phyloP scores from a whole-genome alignment of 139 green algal species.

The Haematococcus sp. region DNA sequence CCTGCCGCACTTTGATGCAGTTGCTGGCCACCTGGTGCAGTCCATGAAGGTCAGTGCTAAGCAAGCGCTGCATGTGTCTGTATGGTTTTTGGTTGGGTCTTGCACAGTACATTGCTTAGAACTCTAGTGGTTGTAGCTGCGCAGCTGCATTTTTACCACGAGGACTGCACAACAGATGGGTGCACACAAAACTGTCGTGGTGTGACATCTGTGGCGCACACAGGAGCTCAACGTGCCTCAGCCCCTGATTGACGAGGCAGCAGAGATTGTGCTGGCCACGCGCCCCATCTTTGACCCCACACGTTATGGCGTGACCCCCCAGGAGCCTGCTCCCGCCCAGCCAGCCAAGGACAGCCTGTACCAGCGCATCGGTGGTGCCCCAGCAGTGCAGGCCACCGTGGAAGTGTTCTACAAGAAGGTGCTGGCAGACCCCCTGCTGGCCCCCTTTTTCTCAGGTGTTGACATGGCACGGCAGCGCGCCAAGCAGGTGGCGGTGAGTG shows the following conservation, averaged over 20 bases:
- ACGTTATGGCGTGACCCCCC: neutral
- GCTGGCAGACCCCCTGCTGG: neutral
- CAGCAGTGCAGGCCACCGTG: neutral
- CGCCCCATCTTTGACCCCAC: constrained; percentile 6
- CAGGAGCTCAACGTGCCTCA: constrained; percentile 3
- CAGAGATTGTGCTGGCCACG: neutral
- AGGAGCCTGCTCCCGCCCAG: no score
- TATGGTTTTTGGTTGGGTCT: no score
- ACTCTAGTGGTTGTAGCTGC: no score
- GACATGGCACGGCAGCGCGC: neutral
- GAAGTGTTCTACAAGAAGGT: constrained; percentile 11
- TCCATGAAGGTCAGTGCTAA: constrained; percentile 5
- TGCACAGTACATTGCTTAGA: no score
- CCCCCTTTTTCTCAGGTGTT: constrained; percentile 7
- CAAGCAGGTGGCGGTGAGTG: constrained; percentile 4
- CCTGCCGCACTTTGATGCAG: constrained; percentile 2
- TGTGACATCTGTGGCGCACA: neutral
- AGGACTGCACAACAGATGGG: no score
- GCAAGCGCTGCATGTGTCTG: no score
- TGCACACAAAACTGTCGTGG: no score
- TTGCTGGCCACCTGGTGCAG: neutral
- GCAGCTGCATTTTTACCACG: no score
- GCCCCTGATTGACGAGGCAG: constrained; percentile 11
- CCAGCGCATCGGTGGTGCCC: neutral
- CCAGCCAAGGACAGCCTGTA: constrained; percentile 15